A percentile compares a stretch with the other conserved stretches of the same genome.
Conservation (phyloP, 345 rosid species). For the Carallia brachiata region DNA sequence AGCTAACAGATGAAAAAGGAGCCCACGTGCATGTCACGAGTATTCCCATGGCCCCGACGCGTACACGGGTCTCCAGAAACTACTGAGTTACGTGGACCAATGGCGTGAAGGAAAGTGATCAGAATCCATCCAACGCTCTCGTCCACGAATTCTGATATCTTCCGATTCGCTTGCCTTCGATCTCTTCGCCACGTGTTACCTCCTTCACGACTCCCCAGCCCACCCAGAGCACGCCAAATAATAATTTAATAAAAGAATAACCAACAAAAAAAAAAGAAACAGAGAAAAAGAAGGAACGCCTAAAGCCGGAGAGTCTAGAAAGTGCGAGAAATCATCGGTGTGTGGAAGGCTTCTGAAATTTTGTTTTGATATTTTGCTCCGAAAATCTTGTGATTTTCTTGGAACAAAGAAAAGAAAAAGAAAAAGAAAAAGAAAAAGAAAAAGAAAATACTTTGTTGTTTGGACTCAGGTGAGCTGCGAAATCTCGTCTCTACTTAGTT, state of each 20-base stretch:
- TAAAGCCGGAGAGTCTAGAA: slow-evolving; percentile 38
- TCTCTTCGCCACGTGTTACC: slow-evolving; percentile 57
- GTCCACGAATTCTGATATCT: slow-evolving; percentile 81
- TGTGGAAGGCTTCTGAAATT: not conserved
- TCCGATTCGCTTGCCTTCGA: slow-evolving; percentile 32
- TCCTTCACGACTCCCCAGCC: slow-evolving; percentile 14
- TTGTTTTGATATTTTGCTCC: no score
- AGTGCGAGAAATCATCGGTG: slow-evolving; percentile 26
- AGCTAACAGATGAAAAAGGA: no score
- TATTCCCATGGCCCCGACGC: not conserved
- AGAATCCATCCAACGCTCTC: slow-evolving; percentile 64
- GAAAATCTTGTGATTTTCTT: no score
- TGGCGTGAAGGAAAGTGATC: slow-evolving; percentile 57
- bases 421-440: no score
- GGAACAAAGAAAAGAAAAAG: no score
- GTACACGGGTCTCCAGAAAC: slow-evolving; percentile 15
- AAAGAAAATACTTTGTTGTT: no score
- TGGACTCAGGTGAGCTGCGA: no score
- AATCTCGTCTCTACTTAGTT: no score
- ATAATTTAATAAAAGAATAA: slow-evolving; percentile 12
- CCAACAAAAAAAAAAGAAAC: not conserved
- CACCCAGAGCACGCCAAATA: not conserved
- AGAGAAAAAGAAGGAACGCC: slow-evolving; percentile 21
- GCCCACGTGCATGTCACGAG: slow-evolving; percentile 15
- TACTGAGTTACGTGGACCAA: slow-evolving; percentile 61